phyloP scores from a whole-genome alignment of 208 protist genomes.

The Trypanosomatidae sp. region DNA sequence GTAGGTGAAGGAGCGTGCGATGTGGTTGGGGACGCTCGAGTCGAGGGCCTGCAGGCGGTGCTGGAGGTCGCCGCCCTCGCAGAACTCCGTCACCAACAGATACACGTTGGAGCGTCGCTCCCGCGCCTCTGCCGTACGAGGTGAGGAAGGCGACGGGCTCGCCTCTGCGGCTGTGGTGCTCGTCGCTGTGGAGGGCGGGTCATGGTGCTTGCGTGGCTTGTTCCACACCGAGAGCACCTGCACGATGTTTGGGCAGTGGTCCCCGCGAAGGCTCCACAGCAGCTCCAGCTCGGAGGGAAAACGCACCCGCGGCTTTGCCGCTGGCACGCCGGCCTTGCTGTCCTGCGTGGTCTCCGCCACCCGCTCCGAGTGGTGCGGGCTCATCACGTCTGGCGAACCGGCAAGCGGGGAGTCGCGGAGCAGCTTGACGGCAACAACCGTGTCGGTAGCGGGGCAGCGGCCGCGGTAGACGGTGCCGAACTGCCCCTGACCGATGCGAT shows the following conservation, averaged over 20 bases:
- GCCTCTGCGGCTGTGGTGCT: neutral
- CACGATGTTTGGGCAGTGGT: conserved; percentile 46
- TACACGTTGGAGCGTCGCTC: conserved; percentile 20
- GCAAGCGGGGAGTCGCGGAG: conserved; percentile 20
- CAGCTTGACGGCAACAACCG: conserved; percentile 54
- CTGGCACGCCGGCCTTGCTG: neutral
- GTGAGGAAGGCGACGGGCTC: neutral
- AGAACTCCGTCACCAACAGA: conserved; percentile 63
- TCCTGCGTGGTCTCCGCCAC: conserved; percentile 1
- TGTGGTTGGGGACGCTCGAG: conserved; percentile 12
- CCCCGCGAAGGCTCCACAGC: conserved; percentile 28
- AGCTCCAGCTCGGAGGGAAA: conserved; percentile 27
- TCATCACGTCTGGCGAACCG: no score
- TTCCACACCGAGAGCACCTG: conserved; percentile 30
- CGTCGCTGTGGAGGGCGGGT: neutral
- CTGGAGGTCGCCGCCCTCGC: conserved; percentile 59
- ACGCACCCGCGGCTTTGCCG: neutral
- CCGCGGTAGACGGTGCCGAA: conserved; percentile 68
- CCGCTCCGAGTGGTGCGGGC: neutral
- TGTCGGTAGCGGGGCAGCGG: conserved; percentile 9
- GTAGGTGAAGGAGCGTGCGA: conserved; percentile 50
- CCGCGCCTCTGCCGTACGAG: conserved; percentile 7
- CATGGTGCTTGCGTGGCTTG: conserved; percentile 17
- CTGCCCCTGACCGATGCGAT: conserved; percentile 45
- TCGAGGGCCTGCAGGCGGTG: conserved; percentile 26